A percentile compares a stretch with the other conserved stretches of the same genome.
phyloP scores from a whole-genome alignment of 352 stramenopile genomes.

The Pythium aphanidermatum region DNA sequence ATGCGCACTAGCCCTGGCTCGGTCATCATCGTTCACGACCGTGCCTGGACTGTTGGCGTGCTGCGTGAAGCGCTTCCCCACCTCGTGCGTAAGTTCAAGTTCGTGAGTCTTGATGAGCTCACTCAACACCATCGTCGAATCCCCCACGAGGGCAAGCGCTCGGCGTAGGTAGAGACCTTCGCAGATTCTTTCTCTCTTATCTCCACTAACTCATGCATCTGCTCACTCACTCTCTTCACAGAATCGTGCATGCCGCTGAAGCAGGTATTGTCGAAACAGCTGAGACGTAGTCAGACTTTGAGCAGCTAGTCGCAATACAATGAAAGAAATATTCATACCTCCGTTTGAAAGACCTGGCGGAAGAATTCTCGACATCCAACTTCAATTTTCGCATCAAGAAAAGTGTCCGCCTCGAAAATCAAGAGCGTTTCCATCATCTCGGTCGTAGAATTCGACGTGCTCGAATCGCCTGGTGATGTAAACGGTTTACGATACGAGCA shows the following conservation, averaged over 20 bases:
- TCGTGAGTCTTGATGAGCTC: slow-evolving; percentile 70
- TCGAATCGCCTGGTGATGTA: background rate
- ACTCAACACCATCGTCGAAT: slow-evolving; percentile 15
- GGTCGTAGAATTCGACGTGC: background rate
- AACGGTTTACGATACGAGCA: slow-evolving; percentile 47
- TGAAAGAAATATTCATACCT: slow-evolving; percentile 27
- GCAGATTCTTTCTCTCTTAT: background rate
- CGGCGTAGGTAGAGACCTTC: background rate
- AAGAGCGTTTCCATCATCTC: slow-evolving; percentile 23
- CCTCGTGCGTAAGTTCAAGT: slow-evolving; percentile 45
- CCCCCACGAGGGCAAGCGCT: slow-evolving; percentile 19
- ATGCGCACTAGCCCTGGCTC: slow-evolving; percentile 54
- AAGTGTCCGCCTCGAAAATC: slow-evolving; percentile 58
- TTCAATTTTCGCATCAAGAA: slow-evolving; percentile 55
- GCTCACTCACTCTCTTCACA: too few species aligned
- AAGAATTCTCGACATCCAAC: slow-evolving; percentile 77
- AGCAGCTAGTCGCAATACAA: background rate
- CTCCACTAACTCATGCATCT: too few species aligned
- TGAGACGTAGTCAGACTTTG: slow-evolving; percentile 24
- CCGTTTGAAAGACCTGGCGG: slow-evolving; percentile 62
- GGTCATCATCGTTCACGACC: slow-evolving; percentile 83
- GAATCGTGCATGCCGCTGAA: slow-evolving; percentile 45
- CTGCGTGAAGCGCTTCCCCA: slow-evolving; percentile 46
- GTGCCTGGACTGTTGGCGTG: slow-evolving; percentile 72
- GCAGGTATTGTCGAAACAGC: slow-evolving; percentile 51